Conservation (phyloP, 1,284 basidiomycete species). For the Ceratobasidium sp. region DNA sequence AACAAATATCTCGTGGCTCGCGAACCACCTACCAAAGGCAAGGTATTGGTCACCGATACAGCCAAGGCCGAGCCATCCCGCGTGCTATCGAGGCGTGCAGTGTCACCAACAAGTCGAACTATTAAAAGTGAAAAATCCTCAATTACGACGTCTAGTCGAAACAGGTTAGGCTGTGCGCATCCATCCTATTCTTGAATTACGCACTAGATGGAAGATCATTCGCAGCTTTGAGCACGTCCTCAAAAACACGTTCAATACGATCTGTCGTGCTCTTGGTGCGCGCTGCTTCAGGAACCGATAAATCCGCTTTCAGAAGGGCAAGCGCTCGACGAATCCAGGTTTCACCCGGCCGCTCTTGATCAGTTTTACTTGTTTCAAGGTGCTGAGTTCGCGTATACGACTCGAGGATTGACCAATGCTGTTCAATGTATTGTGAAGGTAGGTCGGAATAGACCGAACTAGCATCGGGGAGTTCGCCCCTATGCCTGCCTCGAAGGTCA, state of each 20-base stretch:
- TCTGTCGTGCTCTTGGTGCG: constrained; percentile 10
- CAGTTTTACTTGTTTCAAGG: constrained; percentile 68
- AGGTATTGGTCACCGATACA: constrained; percentile 66
- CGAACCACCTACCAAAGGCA: constrained; percentile 73
- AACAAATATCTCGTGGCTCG: not conserved
- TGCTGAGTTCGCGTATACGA: constrained; percentile 77
- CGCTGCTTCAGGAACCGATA: constrained; percentile 52
- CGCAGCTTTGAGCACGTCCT: constrained; percentile 62
- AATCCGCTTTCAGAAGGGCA: constrained; percentile 72
- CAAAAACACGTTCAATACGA: constrained; percentile 62
- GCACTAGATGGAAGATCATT: constrained; percentile 68
- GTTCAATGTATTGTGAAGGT: constrained; percentile 75
- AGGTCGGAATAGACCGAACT: constrained; percentile 77
- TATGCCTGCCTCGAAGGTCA: constrained; percentile 63
- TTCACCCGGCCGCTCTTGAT: constrained; percentile 67
- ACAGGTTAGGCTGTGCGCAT: not conserved
- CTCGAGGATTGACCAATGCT: constrained; percentile 81
- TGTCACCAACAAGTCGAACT: constrained; percentile 58
- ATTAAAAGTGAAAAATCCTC: constrained; percentile 74
- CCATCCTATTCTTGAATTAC: constrained; percentile 26
- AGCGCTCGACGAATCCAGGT: constrained; percentile 81
- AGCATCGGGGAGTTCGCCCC: constrained; percentile 69
- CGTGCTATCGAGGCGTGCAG: constrained; percentile 63
- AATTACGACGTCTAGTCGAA: constrained; percentile 67
- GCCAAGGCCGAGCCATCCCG: constrained; percentile 74